These are phyloP conservation scores for Trametes cingulata DNA, from an alignment of 768 basidiomycete species.

Conservation along the genomic window DNA sequence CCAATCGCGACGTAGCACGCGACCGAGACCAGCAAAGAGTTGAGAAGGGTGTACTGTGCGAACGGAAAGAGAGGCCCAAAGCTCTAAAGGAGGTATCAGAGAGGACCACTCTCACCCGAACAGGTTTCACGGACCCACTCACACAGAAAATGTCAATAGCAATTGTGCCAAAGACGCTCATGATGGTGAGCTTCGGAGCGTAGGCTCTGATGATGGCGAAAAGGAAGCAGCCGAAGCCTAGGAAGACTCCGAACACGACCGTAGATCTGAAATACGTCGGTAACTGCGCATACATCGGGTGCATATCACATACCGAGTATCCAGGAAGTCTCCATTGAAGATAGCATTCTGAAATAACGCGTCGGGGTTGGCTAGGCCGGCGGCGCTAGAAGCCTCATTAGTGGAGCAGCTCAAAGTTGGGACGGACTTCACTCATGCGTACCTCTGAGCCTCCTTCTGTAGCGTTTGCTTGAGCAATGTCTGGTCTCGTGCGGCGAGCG, in stretches of 20 bases:
- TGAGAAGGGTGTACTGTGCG: slow-evolving; percentile 44
- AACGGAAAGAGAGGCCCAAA: slow-evolving; percentile 54
- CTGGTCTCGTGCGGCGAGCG: slow-evolving; percentile 40
- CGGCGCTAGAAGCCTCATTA: slow-evolving; percentile 24
- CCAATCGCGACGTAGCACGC: slow-evolving; percentile 51
- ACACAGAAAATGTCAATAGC: slow-evolving; percentile 46
- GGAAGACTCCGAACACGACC: slow-evolving; percentile 49
- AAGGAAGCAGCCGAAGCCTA: slow-evolving; percentile 46
- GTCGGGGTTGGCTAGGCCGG: slow-evolving; percentile 41
- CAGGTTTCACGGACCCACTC: slow-evolving; percentile 13
- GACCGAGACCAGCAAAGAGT: slow-evolving; percentile 45
- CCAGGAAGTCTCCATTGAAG: slow-evolving; percentile 53
- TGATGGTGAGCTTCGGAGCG: slow-evolving; percentile 45
- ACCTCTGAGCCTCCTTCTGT: slow-evolving; percentile 37
- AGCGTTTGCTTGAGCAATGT: slow-evolving; percentile 32
- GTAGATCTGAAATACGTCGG: slow-evolving; percentile 35
- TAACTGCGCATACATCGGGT: background rate
- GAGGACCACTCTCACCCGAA: background rate
- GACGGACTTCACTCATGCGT: background rate
- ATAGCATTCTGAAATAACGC: slow-evolving; percentile 40
- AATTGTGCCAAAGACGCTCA: slow-evolving; percentile 50
- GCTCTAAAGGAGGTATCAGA: slow-evolving; percentile 27
- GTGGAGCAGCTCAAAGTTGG: background rate
- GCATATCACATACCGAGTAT: slow-evolving; percentile 34
- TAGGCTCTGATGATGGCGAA: slow-evolving; percentile 49